Percentiles rank a stretch among this genome's conserved stretches.
Conservation (phyloP, 164 flowering plant species). For the Cinnamomum chago region DNA sequence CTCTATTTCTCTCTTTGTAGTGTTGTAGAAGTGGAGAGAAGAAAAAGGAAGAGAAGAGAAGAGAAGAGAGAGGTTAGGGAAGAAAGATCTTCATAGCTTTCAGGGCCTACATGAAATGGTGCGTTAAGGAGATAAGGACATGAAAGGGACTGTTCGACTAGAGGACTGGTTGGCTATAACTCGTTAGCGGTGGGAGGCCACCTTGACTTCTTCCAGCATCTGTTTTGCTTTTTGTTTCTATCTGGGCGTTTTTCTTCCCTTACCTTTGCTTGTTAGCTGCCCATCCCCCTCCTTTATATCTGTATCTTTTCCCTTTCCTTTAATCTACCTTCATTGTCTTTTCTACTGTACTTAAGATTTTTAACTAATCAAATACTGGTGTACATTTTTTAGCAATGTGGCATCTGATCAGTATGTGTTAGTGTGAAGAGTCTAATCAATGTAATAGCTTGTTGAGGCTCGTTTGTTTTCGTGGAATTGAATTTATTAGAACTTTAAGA, state of each 20-base stretch:
- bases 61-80: background rate
- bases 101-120: slow-evolving; percentile 30
- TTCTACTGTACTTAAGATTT: too few relatives aligned
- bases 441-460: too few relatives aligned
- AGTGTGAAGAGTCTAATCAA: too few relatives aligned
- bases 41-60: background rate
- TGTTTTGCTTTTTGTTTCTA: background rate
- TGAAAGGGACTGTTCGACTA: slow-evolving; percentile 46
- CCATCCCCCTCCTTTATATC: too few relatives aligned
- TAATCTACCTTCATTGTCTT: too few relatives aligned
- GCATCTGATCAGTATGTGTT: too few relatives aligned
- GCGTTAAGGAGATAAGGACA: slow-evolving; percentile 22
- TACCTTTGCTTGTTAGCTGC: too few relatives aligned
- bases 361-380: too few relatives aligned
- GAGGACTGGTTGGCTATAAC: slow-evolving; percentile 36
- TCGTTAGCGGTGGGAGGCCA: slow-evolving; percentile 42
- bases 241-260: background rate
- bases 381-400: too few relatives aligned
- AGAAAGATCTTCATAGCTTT: slow-evolving; percentile 53
- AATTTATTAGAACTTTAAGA: too few relatives aligned
- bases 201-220: slow-evolving; percentile 27
- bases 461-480: too few relatives aligned
- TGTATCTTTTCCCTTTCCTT: too few relatives aligned
- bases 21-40: background rate
- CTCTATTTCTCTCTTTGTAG: background rate